Evolutionary conservation across 129 eudicot genomes (phyloP).

Genomic region (Centaurea solstitialis): DNA sequence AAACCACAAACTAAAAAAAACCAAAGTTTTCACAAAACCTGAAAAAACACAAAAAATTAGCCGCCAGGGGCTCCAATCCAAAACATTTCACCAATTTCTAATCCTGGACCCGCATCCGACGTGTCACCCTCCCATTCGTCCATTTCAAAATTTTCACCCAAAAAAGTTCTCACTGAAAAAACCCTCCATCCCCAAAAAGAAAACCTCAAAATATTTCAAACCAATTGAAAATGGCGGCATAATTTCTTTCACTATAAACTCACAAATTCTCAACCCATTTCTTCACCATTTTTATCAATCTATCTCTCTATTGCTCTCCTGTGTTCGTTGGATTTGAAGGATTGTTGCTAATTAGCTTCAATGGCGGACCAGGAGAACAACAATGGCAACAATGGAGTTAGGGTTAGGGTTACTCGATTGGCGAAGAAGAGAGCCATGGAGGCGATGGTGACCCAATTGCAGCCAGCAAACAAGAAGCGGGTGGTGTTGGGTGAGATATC

Average conservation of each 20-base stretch:
- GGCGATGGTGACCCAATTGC: conserved; percentile 22
- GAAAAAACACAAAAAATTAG: neutral
- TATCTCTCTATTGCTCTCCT: conserved; percentile 29
- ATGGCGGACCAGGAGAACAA: conserved; percentile 78
- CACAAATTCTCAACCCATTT: neutral
- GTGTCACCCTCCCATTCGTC: conserved; percentile 20
- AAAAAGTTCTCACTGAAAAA: no score
- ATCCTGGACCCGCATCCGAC: neutral
- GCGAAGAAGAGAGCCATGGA: conserved; percentile 68
- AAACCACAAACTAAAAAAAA: conserved; percentile 20
- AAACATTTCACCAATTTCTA: conserved; percentile 16
- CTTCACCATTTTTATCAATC: conserved; percentile 1
- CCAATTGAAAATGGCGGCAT: conserved; percentile 52
- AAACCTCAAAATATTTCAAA: conserved; percentile 22
- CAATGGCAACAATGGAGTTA: conserved; percentile 51
- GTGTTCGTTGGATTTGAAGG: neutral
- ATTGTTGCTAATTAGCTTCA: neutral
- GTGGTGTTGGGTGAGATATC: conserved; percentile 74
- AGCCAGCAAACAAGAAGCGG: conserved; percentile 57
- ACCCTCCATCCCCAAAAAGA: no score
- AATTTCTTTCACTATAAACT: conserved; percentile 21
- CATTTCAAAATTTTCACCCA: conserved; percentile 20
- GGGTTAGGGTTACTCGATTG: conserved; percentile 63
- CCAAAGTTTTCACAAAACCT: conserved; percentile 14
- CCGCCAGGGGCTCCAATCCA: conserved; percentile 16